Percentiles rank a stretch among this genome's conserved stretches.
Evolutionary conservation across 352 stramenopile genomes (phyloP).

Genomic region (Globisporangium barbulae): DNA sequence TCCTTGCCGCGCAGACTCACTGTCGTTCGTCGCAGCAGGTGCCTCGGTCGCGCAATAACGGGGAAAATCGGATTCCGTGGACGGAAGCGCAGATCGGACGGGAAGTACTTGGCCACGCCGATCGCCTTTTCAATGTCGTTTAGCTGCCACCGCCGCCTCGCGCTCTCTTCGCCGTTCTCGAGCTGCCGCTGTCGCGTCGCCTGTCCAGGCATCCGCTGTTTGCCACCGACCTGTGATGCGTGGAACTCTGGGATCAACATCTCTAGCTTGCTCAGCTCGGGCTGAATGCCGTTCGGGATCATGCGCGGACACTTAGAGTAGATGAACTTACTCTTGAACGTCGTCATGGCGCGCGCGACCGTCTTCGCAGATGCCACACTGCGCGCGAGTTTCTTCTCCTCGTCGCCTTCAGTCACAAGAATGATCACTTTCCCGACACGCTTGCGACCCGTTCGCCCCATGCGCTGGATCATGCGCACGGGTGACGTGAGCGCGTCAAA

Average conservation of each 20-base stretch:
- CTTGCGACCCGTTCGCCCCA: conserved; percentile 96
- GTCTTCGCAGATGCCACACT: conserved; percentile 80
- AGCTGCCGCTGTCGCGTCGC: conserved; percentile 5
- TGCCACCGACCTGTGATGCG: conserved; percentile 66
- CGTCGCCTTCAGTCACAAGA: conserved; percentile 86
- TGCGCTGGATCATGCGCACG: conserved; percentile 95
- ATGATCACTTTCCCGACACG: conserved; percentile 90
- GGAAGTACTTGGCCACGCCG: conserved; percentile 41
- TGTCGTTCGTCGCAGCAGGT: conserved; percentile 34
- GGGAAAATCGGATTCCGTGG: conserved; percentile 38
- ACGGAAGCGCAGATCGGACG: conserved; percentile 29
- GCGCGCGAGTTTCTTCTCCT: conserved; percentile 84
- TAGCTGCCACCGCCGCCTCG: conserved; percentile 42
- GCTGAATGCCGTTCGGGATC: conserved; percentile 49
- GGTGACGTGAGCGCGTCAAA: conserved; percentile 93
- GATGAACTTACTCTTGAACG: conserved; percentile 89
- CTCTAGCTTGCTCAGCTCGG: conserved; percentile 43
- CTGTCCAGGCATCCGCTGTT: conserved; percentile 22
- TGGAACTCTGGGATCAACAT: conserved; percentile 85
- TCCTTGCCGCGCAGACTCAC: conserved; percentile 7
- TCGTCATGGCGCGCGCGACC: conserved; percentile 74
- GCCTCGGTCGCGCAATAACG: conserved; percentile 31
- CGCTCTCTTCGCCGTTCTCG: conserved; percentile 7
- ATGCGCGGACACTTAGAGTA: conserved; percentile 80
- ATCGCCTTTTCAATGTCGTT: conserved; percentile 65